Conservation (phyloP, 163 green algal genomes). For the Smithsoniella earleae region DNA sequence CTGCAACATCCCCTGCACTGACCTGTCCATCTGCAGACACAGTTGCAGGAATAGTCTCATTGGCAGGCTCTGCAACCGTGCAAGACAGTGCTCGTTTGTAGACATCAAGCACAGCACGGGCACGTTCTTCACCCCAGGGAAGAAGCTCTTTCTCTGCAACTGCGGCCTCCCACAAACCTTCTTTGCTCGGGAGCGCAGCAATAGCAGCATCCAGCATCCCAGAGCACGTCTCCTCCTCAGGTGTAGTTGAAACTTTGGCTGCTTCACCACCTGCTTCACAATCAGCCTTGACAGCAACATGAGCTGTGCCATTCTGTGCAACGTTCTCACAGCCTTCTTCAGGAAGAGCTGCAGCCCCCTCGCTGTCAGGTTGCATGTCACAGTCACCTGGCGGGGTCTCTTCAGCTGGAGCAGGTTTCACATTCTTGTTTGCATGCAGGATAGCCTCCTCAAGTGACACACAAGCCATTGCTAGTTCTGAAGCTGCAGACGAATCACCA, state of each 20-base stretch:
- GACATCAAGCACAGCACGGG: not conserved
- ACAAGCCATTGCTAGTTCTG: conserved; percentile 1
- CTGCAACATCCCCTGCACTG: not conserved
- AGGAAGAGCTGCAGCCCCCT: not conserved
- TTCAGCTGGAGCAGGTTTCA: not conserved
- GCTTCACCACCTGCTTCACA: not conserved
- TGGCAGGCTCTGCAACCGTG: too few species aligned
- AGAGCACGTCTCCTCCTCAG: not conserved
- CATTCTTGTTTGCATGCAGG: not conserved
- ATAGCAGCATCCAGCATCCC: not conserved
- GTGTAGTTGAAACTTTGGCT: not conserved
- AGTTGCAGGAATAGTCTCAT: not conserved
- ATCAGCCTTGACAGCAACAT: not conserved
- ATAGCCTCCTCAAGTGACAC: not conserved
- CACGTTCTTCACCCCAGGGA: not conserved
- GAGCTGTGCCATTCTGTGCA: not conserved
- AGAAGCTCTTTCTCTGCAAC: conserved; percentile 25
- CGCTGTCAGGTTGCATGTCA: too few species aligned
- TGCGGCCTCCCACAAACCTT: not conserved
- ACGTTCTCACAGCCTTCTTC: not conserved
- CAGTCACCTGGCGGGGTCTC: not conserved
- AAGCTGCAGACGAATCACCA: not conserved
- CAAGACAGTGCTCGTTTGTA: not conserved
- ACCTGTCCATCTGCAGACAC: not conserved
- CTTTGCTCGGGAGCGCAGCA: not conserved